Conservation (phyloP, 257 asterid species). For the Thymus mandschuricus region DNA sequence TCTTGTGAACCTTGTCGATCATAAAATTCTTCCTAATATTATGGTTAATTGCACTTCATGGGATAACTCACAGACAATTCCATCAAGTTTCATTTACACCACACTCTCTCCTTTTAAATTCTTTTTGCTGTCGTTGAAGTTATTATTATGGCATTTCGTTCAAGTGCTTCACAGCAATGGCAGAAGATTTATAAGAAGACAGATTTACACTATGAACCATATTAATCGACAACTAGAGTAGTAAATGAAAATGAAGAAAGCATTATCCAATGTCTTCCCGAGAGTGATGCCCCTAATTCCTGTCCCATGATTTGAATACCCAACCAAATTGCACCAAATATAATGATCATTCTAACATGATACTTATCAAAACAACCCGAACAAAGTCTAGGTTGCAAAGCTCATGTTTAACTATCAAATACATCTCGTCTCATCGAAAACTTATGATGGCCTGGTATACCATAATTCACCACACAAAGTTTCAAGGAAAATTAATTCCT, state of each 20-base stretch:
- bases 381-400: neutral
- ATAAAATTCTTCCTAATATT: neutral
- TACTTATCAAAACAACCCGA: neutral
- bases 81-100: neutral
- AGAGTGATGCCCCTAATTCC: neutral
- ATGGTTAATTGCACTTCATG: neutral
- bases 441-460: neutral
- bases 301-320: neutral
- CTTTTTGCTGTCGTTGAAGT: neutral
- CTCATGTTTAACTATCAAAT: too few species aligned
- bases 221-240: neutral
- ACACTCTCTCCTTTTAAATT: neutral
- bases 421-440: too few species aligned
- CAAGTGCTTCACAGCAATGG: neutral
- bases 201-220: neutral
- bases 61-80: neutral
- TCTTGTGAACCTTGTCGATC: neutral
- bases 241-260: neutral
- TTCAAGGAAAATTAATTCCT: neutral
- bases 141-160: neutral
- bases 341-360: neutral
- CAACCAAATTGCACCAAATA: neutral
- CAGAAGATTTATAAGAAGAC: neutral
- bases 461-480: slow-evolving; percentile 13
- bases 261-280: neutral